Conservation (phyloP, 2,329 filamentous ascomycete genomes). For the Xylariaceae sp. region DNA sequence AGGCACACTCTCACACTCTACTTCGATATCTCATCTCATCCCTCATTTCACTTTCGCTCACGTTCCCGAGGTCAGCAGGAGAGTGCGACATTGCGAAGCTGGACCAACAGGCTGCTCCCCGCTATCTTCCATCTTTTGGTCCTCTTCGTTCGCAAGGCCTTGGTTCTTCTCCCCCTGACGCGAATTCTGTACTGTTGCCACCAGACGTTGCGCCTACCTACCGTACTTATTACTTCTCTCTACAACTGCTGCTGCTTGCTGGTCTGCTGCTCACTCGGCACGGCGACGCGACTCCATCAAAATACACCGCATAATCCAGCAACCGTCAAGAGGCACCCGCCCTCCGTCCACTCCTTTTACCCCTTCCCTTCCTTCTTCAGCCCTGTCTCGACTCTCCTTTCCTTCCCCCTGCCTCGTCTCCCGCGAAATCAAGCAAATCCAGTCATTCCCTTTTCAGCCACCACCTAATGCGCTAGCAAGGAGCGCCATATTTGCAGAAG, state of each 20-base stretch:
- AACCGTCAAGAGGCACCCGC: constrained; percentile 7
- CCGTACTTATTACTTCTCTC: neutral
- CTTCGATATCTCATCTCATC: constrained; percentile 13
- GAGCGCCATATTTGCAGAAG: constrained; percentile 28
- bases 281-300: too few relatives aligned
- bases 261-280: constrained; percentile 1
- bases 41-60: constrained; percentile 6
- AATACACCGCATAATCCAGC: too few relatives aligned
- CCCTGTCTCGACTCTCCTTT: neutral
- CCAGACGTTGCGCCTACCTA: too few relatives aligned
- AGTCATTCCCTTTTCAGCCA: constrained; percentile 25
- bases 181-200: neutral
- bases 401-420: constrained; percentile 8
- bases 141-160: constrained; percentile 3
- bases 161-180: neutral
- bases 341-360: constrained; percentile 15
- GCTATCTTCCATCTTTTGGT: constrained; percentile 4
- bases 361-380: neutral
- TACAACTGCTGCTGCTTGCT: too few relatives aligned
- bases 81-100: constrained; percentile 8
- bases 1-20: constrained; percentile 3
- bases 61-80: neutral
- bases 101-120: constrained; percentile 7
- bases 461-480: constrained; percentile 27
- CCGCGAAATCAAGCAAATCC: constrained; percentile 17